Conservation (phyloP, 139 green algal species). For the Chlorokybus atmophyticus region DNA sequence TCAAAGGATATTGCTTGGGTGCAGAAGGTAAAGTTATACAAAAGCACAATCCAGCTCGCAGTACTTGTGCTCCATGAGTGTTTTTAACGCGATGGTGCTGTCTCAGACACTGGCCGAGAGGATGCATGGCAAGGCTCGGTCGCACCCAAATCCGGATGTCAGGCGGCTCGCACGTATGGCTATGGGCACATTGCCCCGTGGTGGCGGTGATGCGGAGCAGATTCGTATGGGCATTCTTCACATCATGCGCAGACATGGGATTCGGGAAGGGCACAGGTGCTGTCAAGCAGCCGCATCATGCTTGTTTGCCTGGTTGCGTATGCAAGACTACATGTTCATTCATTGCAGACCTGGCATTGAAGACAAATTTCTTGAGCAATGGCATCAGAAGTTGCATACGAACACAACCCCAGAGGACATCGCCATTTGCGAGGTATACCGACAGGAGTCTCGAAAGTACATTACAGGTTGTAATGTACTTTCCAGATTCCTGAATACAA, state of each 20-base stretch:
- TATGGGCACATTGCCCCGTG: constrained; percentile 56
- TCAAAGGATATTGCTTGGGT: constrained; percentile 76
- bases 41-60: background rate
- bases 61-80: background rate
- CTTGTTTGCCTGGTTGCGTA: too few species aligned
- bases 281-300: too few species aligned
- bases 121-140: background rate
- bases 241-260: constrained; percentile 80
- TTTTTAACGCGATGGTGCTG: background rate
- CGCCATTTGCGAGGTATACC: constrained; percentile 57
- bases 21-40: constrained; percentile 48
- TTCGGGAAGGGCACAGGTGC: constrained; percentile 42
- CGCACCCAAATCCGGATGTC: constrained; percentile 28
- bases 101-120: too few species aligned
- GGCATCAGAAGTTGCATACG: constrained; percentile 88
- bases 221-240: constrained; percentile 84
- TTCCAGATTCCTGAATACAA: too few species aligned
- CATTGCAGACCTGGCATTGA: constrained; percentile 53
- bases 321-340: too few species aligned
- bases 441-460: too few species aligned
- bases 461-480: too few species aligned
- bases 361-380: constrained; percentile 76
- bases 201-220: constrained; percentile 75
- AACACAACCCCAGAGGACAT: constrained; percentile 60
- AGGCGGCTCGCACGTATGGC: constrained; percentile 52